Base-by-base conservation (phyloP, 345 rosid genomes). In the Salix purpurea region DNA sequence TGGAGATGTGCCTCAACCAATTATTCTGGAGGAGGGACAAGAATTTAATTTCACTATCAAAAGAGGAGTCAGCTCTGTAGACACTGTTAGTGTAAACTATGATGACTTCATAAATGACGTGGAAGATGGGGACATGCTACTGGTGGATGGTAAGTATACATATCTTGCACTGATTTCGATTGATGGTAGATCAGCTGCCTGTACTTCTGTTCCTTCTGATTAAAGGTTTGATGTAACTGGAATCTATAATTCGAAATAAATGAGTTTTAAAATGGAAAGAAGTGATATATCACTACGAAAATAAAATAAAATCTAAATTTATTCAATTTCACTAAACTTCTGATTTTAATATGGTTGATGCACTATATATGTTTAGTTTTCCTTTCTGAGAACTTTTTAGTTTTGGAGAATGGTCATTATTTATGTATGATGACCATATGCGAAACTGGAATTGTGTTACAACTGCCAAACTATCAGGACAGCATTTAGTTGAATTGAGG, bases 31-130 rank as follows among this genome's bases (percentile, higher is more conserved):
- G 77, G 94, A 90, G 83, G 98, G 99, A 36, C 96, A 92, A 71
- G 96, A 92, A 76, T 96, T 96, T 79, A 96, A 89, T 79, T 96
- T 96, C 74, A 93, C 96, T 0, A 93, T 92, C 75, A 85, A 78
- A 82, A 88, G 97, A 86, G 98, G 96, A 70, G 90, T 96, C 78
- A 80, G 90, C 78, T 85, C 88, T 4, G 85, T 86, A 58, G 91
- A 93, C 76, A 91, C 96, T 4, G 98, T 93, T 34, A 93, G 97
- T 74, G 99, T 96, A 70, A 96, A 96, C 77, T 96, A 93, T 75
- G 99, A 96, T 26, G 96, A 88, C 82, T 96, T 96, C 83, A 84
- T 96, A 32, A 92, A 87, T 77, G 97, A 93, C 72, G 95, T 96
- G 37, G 99, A 90, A 81, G 91, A 71, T 85, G 97, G 97, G 24